phyloP scores from a whole-genome alignment of 2,329 filamentous ascomycete species.

The Cordyceps cateniannulata region DNA sequence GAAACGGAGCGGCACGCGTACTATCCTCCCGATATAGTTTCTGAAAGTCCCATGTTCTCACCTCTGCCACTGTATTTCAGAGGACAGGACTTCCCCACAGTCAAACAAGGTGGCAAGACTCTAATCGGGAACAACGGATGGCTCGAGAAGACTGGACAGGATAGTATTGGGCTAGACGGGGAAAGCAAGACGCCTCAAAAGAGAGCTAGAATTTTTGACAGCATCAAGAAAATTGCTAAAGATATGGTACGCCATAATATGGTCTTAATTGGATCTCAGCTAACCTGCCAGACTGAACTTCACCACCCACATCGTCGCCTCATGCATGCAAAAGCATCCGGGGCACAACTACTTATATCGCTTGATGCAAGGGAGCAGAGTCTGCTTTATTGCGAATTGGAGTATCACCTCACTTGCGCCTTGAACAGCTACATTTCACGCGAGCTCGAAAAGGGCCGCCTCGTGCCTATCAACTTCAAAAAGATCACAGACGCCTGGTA shows the following conservation, averaged over 20 bases:
- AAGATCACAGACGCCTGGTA: constrained; percentile 46
- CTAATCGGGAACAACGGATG: constrained; percentile 51
- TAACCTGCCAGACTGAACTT: constrained; percentile 29
- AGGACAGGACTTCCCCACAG: constrained; percentile 29
- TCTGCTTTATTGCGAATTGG: constrained; percentile 53
- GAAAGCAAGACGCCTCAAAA: constrained; percentile 27
- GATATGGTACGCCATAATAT: constrained; percentile 38
- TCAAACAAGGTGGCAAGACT: constrained; percentile 40
- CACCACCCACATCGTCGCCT: constrained; percentile 27
- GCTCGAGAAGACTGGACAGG: constrained; percentile 40
- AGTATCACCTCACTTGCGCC: constrained; percentile 45
- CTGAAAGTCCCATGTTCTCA: constrained; percentile 30
- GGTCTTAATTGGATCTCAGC: not conserved
- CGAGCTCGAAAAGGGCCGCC: constrained; percentile 49
- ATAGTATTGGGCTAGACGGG: constrained; percentile 17
- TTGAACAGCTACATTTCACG: constrained; percentile 46
- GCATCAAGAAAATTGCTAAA: constrained; percentile 46
- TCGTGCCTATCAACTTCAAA: constrained; percentile 45
- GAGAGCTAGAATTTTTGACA: constrained; percentile 37
- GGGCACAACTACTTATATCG: constrained; percentile 38
- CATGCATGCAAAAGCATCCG: constrained; percentile 25
- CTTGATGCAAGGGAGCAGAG: constrained; percentile 51
- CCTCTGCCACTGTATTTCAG: constrained; percentile 38
- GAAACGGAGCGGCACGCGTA: constrained; percentile 14
- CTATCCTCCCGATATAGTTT: constrained; percentile 8